These are phyloP conservation scores for Aspergillus caelatus DNA, from an alignment of 2,329 filamentous ascomycete genomes.

Conservation along the genomic window DNA sequence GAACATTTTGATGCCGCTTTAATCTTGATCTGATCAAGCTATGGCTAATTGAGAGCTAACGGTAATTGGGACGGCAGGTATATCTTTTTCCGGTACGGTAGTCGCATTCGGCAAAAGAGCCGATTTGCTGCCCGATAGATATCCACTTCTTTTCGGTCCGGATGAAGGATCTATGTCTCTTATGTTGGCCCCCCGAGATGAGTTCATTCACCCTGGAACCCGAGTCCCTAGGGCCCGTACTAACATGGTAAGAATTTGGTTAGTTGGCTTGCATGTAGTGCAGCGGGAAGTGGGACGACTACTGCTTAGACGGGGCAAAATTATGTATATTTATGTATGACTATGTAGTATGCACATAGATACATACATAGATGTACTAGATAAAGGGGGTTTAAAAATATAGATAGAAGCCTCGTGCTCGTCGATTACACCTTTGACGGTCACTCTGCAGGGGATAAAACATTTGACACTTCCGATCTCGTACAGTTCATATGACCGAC, in stretches of 20 bases:
- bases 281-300: neutral
- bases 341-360: neutral
- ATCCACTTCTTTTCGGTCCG: neutral
- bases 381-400: neutral
- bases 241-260: neutral
- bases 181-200: neutral
- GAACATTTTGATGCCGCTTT: neutral
- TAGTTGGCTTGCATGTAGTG: neutral
- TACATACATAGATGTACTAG: neutral
- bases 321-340: neutral
- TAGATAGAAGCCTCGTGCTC: neutral
- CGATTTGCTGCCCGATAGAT: constrained; percentile 38
- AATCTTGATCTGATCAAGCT: neutral
- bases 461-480: neutral
- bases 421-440: neutral
- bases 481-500: neutral
- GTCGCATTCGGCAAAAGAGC: constrained; percentile 44
- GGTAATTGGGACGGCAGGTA: constrained; percentile 33
- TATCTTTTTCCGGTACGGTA: constrained; percentile 48
- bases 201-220: neutral
- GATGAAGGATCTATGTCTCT: neutral
- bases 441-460: neutral
- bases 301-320: neutral
- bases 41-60: constrained; percentile 7
- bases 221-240: neutral